These are phyloP conservation scores for Colletotrichum tabaci DNA, from an alignment of 2,329 filamentous ascomycete species.

Conservation along the genomic window DNA sequence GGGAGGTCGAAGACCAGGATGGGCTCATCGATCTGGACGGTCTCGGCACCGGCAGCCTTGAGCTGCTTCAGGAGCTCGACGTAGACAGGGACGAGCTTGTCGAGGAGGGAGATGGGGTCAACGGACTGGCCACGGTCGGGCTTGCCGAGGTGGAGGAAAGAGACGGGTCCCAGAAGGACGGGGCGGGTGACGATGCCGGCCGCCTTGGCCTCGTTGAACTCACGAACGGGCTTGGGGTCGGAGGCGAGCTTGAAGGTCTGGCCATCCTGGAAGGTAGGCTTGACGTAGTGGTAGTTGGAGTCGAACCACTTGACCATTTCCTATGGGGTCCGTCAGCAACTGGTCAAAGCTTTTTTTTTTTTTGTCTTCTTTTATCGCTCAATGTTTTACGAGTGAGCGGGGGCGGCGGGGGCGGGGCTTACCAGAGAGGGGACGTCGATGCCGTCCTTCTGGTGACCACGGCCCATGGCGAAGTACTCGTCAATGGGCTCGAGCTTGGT, in stretches of 20 bases:
- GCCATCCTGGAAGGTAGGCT: constrained; percentile 97
- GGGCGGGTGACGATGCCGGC: constrained; percentile 94
- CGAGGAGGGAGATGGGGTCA: constrained; percentile 92
- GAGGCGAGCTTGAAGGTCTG: constrained; percentile 92
- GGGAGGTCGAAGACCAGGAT: constrained; percentile 95
- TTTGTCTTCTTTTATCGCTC: constrained; percentile 53
- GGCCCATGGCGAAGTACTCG: constrained; percentile 99
- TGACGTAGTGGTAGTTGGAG: constrained; percentile 99
- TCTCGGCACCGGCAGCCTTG: constrained; percentile 95
- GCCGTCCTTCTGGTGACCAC: constrained; percentile 95
- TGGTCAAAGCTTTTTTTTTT: constrained; percentile 23
- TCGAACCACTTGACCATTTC: constrained; percentile 99
- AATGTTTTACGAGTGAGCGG: constrained; percentile 15
- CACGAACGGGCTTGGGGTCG: constrained; percentile 92
- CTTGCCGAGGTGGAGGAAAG: constrained; percentile 98
- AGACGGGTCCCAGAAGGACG: constrained; percentile 95
- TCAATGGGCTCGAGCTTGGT: constrained; percentile 90
- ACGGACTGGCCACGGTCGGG: constrained; percentile 95
- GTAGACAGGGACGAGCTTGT: constrained; percentile 95
- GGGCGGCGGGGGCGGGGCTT: constrained; percentile 38
- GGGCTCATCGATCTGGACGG: constrained; percentile 98
- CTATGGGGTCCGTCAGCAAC: constrained; percentile 31
- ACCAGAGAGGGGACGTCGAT: constrained; percentile 89
- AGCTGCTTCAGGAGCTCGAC: constrained; percentile 92
- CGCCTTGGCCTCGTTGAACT: constrained; percentile 98